These are phyloP conservation scores for Pichia cabralensis DNA, from an alignment of 805 yeast species.

Conservation along the genomic window DNA sequence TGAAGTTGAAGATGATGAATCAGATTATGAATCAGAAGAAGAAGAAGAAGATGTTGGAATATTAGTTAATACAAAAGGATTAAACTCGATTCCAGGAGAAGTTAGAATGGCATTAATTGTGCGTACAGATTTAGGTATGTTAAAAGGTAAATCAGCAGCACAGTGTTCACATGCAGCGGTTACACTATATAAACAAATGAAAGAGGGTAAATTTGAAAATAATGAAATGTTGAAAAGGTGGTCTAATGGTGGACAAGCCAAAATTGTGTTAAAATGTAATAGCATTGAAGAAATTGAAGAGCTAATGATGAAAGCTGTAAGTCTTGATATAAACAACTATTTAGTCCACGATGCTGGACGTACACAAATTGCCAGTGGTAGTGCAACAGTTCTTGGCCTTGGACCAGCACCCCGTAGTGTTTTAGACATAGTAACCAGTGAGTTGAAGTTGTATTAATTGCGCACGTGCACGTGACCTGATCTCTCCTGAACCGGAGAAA, in stretches of 20 bases:
- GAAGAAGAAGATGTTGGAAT: conserved; percentile 27
- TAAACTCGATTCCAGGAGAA: conserved; percentile 68
- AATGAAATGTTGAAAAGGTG: conserved; percentile 62
- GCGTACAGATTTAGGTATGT: conserved; percentile 83
- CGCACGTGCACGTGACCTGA: too few species aligned
- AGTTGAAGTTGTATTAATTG: conserved; percentile 66
- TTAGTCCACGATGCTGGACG: conserved; percentile 94
- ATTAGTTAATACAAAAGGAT: conserved; percentile 47
- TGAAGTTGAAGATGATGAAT: neutral
- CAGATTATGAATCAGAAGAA: too few species aligned
- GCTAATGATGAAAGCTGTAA: conserved; percentile 70
- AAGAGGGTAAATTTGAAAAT: conserved; percentile 39
- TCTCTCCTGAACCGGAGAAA: too few species aligned
- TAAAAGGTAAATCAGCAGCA: conserved; percentile 93
- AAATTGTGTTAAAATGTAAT: conserved; percentile 73
- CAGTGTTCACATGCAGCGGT: conserved; percentile 98
- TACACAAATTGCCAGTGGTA: conserved; percentile 92
- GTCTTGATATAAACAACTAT: conserved; percentile 67
- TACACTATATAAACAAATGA: conserved; percentile 67
- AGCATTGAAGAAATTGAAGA: conserved; percentile 63
- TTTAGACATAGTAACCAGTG: conserved; percentile 74
- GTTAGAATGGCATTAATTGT: conserved; percentile 81
- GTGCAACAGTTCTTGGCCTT: conserved; percentile 90
- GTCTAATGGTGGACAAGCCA: conserved; percentile 85
- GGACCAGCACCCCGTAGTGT: conserved; percentile 91